These are phyloP conservation scores for Leccinum ochraceum DNA, from an alignment of 768 basidiomycete genomes.

Conservation along the genomic window DNA sequence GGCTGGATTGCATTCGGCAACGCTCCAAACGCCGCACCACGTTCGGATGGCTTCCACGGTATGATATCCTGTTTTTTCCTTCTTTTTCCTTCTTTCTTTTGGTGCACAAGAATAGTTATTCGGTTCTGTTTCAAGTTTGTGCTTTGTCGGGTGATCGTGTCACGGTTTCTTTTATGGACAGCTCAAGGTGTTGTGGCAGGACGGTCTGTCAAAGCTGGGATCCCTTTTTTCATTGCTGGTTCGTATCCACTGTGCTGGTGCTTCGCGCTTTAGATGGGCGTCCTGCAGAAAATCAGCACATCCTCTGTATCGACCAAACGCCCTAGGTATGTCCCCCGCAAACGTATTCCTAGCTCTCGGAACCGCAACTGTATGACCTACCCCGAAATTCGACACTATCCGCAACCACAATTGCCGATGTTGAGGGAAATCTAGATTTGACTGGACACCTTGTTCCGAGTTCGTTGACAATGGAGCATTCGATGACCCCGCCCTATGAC, in stretches of 20 bases:
- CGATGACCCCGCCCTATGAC: no score
- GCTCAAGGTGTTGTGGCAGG: no score
- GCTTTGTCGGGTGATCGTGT: background rate
- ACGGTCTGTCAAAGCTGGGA: no score
- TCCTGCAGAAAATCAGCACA: slow-evolving; percentile 74
- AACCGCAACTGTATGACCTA: slow-evolving; percentile 65
- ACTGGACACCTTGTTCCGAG: slow-evolving; percentile 15
- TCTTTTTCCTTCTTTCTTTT: background rate
- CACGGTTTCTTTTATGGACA: no score
- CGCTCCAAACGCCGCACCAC: slow-evolving; percentile 48
- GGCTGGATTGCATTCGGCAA: slow-evolving; percentile 58
- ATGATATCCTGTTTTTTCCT: slow-evolving; percentile 51
- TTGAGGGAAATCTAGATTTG: slow-evolving; percentile 91
- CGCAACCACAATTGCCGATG: slow-evolving; percentile 39
- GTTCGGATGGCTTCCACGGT: slow-evolving; percentile 50
- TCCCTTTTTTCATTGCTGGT: no score
- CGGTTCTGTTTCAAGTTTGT: background rate
- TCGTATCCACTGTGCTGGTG: no score
- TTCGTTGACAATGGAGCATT: no score
- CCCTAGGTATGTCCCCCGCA: slow-evolving; percentile 68
- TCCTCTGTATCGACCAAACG: slow-evolving; percentile 45
- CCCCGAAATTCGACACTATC: slow-evolving; percentile 16
- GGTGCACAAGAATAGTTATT: background rate
- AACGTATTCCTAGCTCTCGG: slow-evolving; percentile 57
- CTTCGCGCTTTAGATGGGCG: slow-evolving; percentile 41